Base-by-base conservation (phyloP, 176 grass and related monocot species). In the Eremochloa ophiuroides region DNA sequence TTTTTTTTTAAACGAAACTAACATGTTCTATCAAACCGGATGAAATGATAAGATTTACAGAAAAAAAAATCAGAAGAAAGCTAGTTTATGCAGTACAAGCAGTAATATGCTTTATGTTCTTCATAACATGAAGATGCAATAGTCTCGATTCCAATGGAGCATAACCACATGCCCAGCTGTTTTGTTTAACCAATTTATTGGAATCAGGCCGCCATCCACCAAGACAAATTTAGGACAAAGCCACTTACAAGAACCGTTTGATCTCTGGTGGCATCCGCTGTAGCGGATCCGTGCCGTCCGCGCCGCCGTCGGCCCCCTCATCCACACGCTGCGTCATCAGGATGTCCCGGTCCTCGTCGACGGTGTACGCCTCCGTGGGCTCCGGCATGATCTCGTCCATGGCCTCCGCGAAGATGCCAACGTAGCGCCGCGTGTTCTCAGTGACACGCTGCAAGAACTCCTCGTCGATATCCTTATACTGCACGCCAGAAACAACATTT, bases 291-390 rank as follows among this genome's bases (percentile, higher is more conserved):
- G 87, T 75, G 30, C 83, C 84, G 4, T 90, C 90, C 0, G 90
- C 83, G 0, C 82, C 82, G 0, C 80, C 87, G 20, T 99, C 93
- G 2, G 77, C 75, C 0, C 93, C 82, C 69, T 93, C 97, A 4
- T 99, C 97, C 30, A 95, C 97, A 28, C 97, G 93, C 82, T 99
- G 97, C 1, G 97, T 99, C 93, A 99, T 99, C 43, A 99, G 73
- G 74, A 99, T 96, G 71, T 99, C 97, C 20, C 91, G 53, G 60
- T 99, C 93, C 75, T 99, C 97, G 1, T 99, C 97, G 3, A 91
- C 93, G 2, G 80, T 41, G 56, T 90, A 91, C n/a, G 92, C 91
- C 85, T 99, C 97, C 2, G 97, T 99, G 5, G 97, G 89, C 60
- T 96, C 93, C 0, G 97, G 97, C 97, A 99, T 93, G 85, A 99